Evolutionary conservation across 2,329 filamentous ascomycete genomes (phyloP).

Genomic region (Oidium heveae): DNA sequence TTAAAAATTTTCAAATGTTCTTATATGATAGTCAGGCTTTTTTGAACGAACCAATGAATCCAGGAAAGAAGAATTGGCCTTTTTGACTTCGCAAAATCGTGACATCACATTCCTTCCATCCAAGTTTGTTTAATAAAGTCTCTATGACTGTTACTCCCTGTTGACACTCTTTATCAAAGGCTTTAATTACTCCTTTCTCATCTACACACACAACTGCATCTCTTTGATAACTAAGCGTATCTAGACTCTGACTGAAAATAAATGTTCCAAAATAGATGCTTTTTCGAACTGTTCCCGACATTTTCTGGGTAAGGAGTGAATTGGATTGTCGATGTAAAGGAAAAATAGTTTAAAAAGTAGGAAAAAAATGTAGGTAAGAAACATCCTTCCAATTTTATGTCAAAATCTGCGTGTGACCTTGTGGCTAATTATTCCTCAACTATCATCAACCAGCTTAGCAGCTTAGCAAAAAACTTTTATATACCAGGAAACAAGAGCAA

Average conservation of each 20-base stretch:
- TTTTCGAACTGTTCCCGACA: background rate
- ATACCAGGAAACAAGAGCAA: too few species aligned
- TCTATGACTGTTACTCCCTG: constrained; percentile 14
- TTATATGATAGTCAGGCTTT: background rate
- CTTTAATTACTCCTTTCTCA: constrained; percentile 23
- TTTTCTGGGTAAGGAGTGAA: too few species aligned
- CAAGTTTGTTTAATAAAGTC: constrained; percentile 12
- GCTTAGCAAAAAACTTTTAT: too few species aligned
- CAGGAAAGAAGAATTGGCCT: constrained; percentile 58
- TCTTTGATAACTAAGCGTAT: constrained; percentile 22
- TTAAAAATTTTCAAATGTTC: constrained; percentile 1
- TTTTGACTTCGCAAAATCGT: constrained; percentile 11
- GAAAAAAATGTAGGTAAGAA: too few species aligned
- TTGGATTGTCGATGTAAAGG: too few species aligned
- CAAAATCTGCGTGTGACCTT: too few species aligned
- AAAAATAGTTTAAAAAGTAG: too few species aligned
- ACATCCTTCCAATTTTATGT: too few species aligned
- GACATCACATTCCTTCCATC: constrained; percentile 13
- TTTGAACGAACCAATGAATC: constrained; percentile 38
- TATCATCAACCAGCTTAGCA: too few species aligned
- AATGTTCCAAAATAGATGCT: constrained; percentile 33
- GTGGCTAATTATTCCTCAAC: too few species aligned
- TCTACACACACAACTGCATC: constrained; percentile 24
- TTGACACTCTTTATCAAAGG: constrained; percentile 5
- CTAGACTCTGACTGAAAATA: constrained; percentile 26